Conservation (phyloP, 1,139 yeast species). For the Pichia sp. region DNA sequence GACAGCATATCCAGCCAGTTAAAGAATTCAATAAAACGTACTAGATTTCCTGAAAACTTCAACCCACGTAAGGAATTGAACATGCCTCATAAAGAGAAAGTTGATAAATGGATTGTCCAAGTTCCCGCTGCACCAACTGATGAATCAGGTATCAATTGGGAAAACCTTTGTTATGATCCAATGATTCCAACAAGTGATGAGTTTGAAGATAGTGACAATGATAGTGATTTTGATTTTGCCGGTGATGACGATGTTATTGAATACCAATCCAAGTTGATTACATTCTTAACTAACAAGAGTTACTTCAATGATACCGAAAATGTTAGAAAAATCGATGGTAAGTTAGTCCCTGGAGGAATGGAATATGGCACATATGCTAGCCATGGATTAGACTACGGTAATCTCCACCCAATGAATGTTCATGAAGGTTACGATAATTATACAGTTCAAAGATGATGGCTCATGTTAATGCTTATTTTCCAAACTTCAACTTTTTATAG, state of each 20-base stretch:
- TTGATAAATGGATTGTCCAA: constrained; percentile 55
- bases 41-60: constrained; percentile 41
- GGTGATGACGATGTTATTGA: constrained; percentile 45
- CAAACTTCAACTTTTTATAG: background rate
- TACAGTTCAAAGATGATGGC: too few species aligned
- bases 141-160: constrained; percentile 32
- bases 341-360: constrained; percentile 7
- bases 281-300: constrained; percentile 41
- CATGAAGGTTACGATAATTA: too few species aligned
- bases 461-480: too few species aligned
- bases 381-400: background rate
- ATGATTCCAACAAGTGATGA: constrained; percentile 30
- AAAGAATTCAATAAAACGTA: background rate
- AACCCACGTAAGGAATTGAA: constrained; percentile 57
- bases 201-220: constrained; percentile 17
- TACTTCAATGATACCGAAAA: constrained; percentile 41
- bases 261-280: constrained; percentile 50
- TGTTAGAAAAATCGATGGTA: constrained; percentile 15
- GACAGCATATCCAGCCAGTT: constrained; percentile 3
- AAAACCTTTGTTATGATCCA: constrained; percentile 47
- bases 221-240: constrained; percentile 26
- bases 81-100: constrained; percentile 64
- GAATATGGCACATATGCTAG: constrained; percentile 3
- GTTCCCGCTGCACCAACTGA: constrained; percentile 44
- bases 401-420: too few species aligned